phyloP scores from a whole-genome alignment of 106 monocot genomes.

The Dendrobium officinale region DNA sequence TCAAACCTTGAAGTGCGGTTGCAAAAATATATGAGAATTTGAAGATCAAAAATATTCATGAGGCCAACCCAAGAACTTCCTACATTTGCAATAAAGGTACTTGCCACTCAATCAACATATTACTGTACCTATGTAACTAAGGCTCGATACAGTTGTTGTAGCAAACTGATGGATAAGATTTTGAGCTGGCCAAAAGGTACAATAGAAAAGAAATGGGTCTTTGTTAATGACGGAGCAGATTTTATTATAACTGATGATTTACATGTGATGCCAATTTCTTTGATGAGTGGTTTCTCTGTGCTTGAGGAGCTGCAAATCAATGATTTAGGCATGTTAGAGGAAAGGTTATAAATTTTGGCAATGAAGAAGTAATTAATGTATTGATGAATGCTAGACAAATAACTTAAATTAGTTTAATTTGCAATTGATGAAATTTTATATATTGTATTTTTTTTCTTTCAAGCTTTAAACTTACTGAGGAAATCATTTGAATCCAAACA shows the following conservation, averaged over 20 bases:
- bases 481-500: neutral
- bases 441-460: neutral
- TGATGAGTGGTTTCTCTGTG: neutral
- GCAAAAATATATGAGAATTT: conserved; percentile 10
- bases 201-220: conserved; percentile 11
- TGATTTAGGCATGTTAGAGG: neutral
- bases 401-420: neutral
- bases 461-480: neutral
- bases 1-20: conserved; percentile 12
- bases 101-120: neutral
- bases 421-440: neutral
- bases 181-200: neutral
- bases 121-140: neutral
- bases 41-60: conserved; percentile 6
- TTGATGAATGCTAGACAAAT: no score
- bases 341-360: conserved; percentile 1
- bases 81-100: conserved; percentile 1
- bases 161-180: neutral
- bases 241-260: conserved; percentile 25
- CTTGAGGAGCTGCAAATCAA: conserved; percentile 1
- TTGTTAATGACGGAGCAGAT: neutral
- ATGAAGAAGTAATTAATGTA: neutral
- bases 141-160: neutral
- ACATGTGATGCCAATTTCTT: conserved; percentile 7
- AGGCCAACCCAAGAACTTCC: no score